Conservation (phyloP, 129 eudicot genomes). For the Scalesia atractyloides region DNA sequence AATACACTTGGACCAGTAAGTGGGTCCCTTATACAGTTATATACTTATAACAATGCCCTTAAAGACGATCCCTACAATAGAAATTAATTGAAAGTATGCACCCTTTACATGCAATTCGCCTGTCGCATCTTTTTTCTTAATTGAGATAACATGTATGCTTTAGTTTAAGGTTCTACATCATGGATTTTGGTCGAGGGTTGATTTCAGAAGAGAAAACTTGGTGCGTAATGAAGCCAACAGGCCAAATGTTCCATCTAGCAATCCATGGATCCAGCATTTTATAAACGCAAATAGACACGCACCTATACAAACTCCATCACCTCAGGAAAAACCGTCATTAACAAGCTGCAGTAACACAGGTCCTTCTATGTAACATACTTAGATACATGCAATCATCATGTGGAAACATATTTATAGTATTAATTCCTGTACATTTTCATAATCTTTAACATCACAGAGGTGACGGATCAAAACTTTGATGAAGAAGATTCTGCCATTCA, state of each 20-base stretch:
- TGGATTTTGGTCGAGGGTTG: constrained; percentile 57
- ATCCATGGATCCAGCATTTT: constrained; percentile 72
- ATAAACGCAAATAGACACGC: constrained; percentile 34
- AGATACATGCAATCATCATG: neutral
- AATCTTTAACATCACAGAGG: constrained; percentile 45
- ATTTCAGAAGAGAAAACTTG: constrained; percentile 42
- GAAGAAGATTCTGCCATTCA: constrained; percentile 48
- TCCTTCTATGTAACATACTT: constrained; percentile 20
- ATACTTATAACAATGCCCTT: too few relatives aligned
- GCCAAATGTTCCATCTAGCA: constrained; percentile 27
- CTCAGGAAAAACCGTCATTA: constrained; percentile 23
- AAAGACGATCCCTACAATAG: too few relatives aligned
- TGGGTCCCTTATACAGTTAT: too few relatives aligned
- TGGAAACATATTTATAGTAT: neutral
- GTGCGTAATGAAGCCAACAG: constrained; percentile 29
- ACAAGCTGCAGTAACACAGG: constrained; percentile 42
- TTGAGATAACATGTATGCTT: neutral
- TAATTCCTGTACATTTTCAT: neutral
- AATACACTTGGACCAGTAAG: too few relatives aligned
- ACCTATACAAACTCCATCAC: constrained; percentile 1
- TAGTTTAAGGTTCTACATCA: constrained; percentile 63
- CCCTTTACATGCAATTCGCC: neutral
- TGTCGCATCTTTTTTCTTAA: neutral
- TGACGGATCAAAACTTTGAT: constrained; percentile 66
- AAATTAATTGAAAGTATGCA: neutral